These are phyloP conservation scores for Neoboletus magnificus DNA, from an alignment of 768 basidiomycete species.

Conservation along the genomic window DNA sequence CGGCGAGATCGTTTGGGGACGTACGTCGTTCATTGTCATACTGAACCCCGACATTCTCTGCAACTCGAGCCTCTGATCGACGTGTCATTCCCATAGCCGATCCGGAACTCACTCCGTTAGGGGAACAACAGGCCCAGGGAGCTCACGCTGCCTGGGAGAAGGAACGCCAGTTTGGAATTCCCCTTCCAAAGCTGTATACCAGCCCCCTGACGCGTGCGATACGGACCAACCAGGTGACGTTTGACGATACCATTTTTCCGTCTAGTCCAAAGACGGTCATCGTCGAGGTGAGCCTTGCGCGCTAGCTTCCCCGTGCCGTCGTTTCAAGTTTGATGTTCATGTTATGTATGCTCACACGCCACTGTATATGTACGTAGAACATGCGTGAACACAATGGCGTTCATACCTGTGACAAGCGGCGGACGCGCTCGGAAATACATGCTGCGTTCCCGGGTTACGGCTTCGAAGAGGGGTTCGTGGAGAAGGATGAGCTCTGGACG, in stretches of 20 bases:
- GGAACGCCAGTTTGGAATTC: constrained; percentile 14
- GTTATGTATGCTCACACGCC: neutral
- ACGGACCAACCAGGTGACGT: constrained; percentile 52
- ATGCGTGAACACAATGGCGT: constrained; percentile 62
- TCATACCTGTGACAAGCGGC: constrained; percentile 71
- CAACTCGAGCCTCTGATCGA: neutral
- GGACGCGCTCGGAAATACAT: constrained; percentile 46
- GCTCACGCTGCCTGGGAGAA: constrained; percentile 15
- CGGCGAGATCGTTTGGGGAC: constrained; percentile 68
- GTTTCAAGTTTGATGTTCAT: neutral
- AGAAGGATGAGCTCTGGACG: constrained; percentile 61
- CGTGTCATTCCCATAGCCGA: constrained; percentile 11
- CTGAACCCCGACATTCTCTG: neutral
- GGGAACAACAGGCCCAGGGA: constrained; percentile 51
- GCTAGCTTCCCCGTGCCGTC: neutral
- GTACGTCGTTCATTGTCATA: constrained; percentile 39
- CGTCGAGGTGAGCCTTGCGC: constrained; percentile 46
- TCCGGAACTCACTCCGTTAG: constrained; percentile 57
- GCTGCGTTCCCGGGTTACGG: constrained; percentile 38
- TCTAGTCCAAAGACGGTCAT: constrained; percentile 37
- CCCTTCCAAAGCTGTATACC: constrained; percentile 20
- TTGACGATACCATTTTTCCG: constrained; percentile 36
- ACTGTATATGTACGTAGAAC: constrained; percentile 38
- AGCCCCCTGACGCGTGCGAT: constrained; percentile 62
- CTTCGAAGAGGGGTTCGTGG: constrained; percentile 57